Percentiles rank a stretch among this genome's conserved stretches.
phyloP scores from a whole-genome alignment of 768 basidiomycete genomes.

The Calocera viscosa region DNA sequence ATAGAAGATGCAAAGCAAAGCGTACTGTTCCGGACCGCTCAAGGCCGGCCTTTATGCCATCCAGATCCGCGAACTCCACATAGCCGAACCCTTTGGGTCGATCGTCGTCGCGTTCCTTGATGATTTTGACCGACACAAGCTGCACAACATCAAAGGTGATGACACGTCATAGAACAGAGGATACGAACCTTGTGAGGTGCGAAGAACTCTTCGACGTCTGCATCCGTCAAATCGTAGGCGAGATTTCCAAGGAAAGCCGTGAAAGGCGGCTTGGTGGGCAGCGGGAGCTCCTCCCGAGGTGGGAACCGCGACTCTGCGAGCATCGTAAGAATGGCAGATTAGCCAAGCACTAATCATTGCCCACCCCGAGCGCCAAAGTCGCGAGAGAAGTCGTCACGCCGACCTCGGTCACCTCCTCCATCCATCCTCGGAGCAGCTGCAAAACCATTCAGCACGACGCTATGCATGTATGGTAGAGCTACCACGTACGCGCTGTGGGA shows the following conservation, averaged over 20 bases:
- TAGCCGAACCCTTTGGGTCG: conserved; percentile 98
- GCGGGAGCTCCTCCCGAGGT: conserved; percentile 79
- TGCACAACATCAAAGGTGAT: conserved; percentile 22
- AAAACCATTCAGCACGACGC: conserved; percentile 8
- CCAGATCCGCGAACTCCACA: conserved; percentile 81
- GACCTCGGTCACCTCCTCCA: conserved; percentile 39
- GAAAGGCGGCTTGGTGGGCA: conserved; percentile 89
- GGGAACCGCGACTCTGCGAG: conserved; percentile 25
- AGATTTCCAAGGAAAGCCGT: conserved; percentile 97
- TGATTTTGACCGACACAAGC: conserved; percentile 82
- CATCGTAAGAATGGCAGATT: not conserved
- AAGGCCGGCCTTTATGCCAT: conserved; percentile 75
- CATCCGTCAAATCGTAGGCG: conserved; percentile 79
- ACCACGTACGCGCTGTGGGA: conserved; percentile 77
- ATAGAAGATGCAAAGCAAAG: not conserved
- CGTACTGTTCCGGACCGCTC: conserved; percentile 57
- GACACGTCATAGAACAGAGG: not conserved
- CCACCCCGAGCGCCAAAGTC: conserved; percentile 59
- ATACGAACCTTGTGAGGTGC: conserved; percentile 41
- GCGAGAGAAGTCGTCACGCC: conserved; percentile 23
- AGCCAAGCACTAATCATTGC: conserved; percentile 11
- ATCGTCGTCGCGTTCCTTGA: conserved; percentile 83
- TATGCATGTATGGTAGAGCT: not conserved
- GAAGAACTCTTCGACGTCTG: conserved; percentile 74
- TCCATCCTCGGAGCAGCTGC: conserved; percentile 59